These are phyloP conservation scores for Amborella trichopoda DNA, from an alignment of 164 flowering plant species.

Conservation along the genomic window DNA sequence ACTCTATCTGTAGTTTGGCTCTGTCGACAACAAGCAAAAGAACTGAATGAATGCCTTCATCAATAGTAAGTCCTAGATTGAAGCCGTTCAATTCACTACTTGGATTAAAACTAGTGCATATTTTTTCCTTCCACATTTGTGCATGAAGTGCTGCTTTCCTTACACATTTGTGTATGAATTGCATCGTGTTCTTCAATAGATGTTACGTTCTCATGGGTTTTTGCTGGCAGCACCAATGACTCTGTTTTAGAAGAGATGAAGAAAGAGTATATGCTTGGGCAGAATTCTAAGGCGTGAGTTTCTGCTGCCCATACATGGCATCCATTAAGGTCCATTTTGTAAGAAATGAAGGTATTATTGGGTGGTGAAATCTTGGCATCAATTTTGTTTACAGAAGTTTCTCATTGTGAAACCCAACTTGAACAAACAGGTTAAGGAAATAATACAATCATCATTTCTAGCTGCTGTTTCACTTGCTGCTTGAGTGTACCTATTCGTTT, in stretches of 20 bases:
- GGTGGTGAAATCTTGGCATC: too few species aligned
- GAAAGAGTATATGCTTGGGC: conserved; percentile 51
- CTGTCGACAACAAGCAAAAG: conserved; percentile 75
- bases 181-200: background rate
- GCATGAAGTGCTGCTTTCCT: too few species aligned
- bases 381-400: too few species aligned
- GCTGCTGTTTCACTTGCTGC: too few species aligned
- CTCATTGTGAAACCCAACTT: too few species aligned
- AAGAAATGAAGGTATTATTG: too few species aligned
- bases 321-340: too few species aligned
- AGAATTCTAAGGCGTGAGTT: conserved; percentile 29
- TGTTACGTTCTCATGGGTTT: background rate
- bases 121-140: too few species aligned
- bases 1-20: conserved; percentile 72
- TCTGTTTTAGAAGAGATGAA: conserved; percentile 82
- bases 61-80: conserved; percentile 62
- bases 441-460: too few species aligned
- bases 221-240: conserved; percentile 63
- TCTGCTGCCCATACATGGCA: too few species aligned
- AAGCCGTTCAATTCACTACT: background rate
- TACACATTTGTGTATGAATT: background rate
- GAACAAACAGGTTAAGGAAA: too few species aligned
- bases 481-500: too few species aligned
- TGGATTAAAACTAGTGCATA: background rate
- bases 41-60: conserved; percentile 71